Conservation (phyloP, 169 alveolate species). For the Amoebophrya sp. region DNA sequence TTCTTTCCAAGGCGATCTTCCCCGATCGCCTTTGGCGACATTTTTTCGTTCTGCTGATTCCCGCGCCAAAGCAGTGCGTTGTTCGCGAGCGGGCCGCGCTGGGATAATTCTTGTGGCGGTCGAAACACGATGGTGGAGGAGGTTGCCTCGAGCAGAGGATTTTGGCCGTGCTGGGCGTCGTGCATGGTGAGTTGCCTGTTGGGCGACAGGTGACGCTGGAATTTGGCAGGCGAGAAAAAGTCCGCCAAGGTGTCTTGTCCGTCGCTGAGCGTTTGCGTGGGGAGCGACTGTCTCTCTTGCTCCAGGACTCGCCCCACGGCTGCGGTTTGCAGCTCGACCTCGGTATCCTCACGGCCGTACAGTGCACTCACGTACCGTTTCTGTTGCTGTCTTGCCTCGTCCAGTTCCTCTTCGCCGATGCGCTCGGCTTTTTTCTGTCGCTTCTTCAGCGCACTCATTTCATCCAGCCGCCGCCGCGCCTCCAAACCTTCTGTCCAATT, state of each 20-base stretch:
- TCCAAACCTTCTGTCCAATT: background rate
- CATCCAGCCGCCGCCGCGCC: background rate
- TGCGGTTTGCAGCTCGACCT: background rate
- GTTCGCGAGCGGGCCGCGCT: no score
- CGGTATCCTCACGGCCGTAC: background rate
- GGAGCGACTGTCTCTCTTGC: background rate
- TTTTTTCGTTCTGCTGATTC: no score
- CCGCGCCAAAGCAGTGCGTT: no score
- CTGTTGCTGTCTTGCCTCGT: background rate
- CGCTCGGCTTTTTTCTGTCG: background rate
- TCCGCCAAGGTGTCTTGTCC: background rate
- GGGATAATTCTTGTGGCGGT: no score
- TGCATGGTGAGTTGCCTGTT: no score
- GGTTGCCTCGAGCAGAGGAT: no score
- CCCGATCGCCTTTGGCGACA: no score
- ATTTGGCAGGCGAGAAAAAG: background rate
- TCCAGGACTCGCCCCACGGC: background rate
- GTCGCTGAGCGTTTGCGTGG: background rate
- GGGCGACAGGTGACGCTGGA: no score
- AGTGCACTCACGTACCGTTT: background rate
- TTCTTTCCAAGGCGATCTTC: no score
- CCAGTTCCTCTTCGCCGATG: background rate
- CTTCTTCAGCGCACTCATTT: background rate
- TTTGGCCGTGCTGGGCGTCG: no score
- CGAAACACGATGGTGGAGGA: no score